Base-by-base conservation (phyloP, 495 filamentous ascomycete species). In the Aspergillus conjunctus region DNA sequence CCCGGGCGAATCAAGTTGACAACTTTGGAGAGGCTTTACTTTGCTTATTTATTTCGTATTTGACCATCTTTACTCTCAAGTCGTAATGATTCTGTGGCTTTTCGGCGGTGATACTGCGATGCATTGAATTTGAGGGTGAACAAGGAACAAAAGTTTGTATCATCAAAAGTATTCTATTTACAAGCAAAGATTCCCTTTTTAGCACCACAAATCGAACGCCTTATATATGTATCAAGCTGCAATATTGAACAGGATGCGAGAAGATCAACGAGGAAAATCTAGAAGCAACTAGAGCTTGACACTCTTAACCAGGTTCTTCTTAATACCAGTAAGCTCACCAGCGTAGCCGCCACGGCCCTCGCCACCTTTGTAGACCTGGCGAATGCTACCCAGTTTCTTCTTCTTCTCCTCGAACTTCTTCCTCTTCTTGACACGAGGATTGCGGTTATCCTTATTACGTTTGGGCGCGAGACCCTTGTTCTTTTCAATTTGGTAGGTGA, bases 361-460 rank as follows among this genome's bases (percentile, higher is more conserved):
- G 34, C 92, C 93, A 66, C 92, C 93, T 77, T 89, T 90, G 74
- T 91, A 98, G 41, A 91, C 77, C 41, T 89, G 81, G 80, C 87
- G 91, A 71, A 90, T 86, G 71, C 87, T 92, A 51, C 82, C 83
- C 72, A 98, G 74, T 83, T 97, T 97, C 88, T 95, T 97, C 82
- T 91, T 88, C 82, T 95, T 96, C 49, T 90, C 86, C 66, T 93
- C 92, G 74, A 82, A 98, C 85, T 87, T 91, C 85, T 89, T 89
- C 76, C 90, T 83, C 89, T 97, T 98, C 88, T 98, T 98, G 56
- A 98, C 92, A 73, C 94, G 82, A 14, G 95, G 94, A 76, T 98
- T 98, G 61, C 94, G 82, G 50, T 90, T 86, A 55, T 94, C 91
- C 84, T 98, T 97, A 83, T 87, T 95, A 54, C 94, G 82, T 69